phyloP scores from a whole-genome alignment of 345 rosid genomes.

The Murraya paniculata region DNA sequence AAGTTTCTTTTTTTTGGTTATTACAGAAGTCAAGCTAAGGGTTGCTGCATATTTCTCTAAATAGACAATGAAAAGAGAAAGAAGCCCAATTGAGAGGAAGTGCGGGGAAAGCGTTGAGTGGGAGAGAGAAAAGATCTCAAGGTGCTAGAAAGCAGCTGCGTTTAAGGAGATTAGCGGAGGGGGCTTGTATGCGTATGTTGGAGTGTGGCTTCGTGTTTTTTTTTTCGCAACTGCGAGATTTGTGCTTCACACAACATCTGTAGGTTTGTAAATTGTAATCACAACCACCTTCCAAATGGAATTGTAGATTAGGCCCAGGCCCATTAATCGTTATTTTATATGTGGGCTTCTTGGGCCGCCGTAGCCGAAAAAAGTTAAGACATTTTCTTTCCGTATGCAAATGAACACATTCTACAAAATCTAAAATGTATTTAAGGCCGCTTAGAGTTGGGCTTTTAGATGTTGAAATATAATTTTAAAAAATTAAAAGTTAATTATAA shows the following conservation, averaged over 20 bases:
- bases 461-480: too few species aligned
- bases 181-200: background rate
- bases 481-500: too few species aligned
- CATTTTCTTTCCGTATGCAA: too few species aligned
- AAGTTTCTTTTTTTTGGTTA: background rate
- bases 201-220: background rate
- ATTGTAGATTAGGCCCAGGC: background rate
- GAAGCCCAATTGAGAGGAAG: background rate
- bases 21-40: background rate
- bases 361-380: too few species aligned
- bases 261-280: background rate
- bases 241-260: background rate
- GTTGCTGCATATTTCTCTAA: background rate
- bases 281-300: background rate
- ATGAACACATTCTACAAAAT: too few species aligned
- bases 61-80: background rate
- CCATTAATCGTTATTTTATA: background rate
- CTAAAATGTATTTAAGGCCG: too few species aligned
- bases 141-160: background rate
- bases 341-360: too few species aligned
- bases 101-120: slow-evolving; percentile 22
- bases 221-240: background rate
- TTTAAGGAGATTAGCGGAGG: slow-evolving; percentile 2
- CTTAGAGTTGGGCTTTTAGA: rapidly evolving
- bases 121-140: slow-evolving; percentile 12